Base-by-base conservation (phyloP, 208 protist species). In the Trypanosoma brucei region DNA sequence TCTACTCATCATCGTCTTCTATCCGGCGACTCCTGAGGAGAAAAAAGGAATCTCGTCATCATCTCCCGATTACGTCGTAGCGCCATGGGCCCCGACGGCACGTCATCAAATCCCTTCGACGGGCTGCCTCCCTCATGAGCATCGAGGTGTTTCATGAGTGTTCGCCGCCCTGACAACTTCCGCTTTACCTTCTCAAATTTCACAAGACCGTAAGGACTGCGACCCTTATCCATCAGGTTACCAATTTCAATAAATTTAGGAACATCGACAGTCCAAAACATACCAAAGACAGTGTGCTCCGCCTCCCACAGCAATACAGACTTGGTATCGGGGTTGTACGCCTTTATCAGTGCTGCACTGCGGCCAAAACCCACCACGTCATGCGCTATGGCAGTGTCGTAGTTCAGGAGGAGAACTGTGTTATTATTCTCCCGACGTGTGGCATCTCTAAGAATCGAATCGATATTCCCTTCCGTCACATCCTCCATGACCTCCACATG, bases 231-330 rank as follows among this genome's bases (percentile, higher is more conserved):
- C 36, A 86, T 76, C 59, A 94, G 56, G 64, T 91, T 83, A 50
- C 83, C 82, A 59, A 91, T 91, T 62, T 84, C 77, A 52, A 91
- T 79, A 13, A 94, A 70, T 63, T 88, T 70, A 22, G 71, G 61
- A 53, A 83, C 65, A 8, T 71, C 78, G 33, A 90, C 78, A 6
- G 72, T 78, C 60, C 76, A 84, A 49, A 63, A 62, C 11, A 89
- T 74, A 8, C 88, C 88, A 49, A 88, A 89, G n/a, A 92, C 79
- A 70, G 83, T 71, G 78, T 88, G 89, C 81, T 94, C 84, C 22
- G 82, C 84, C 49, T 94, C 84, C 75, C 74, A 88, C 3, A 94
- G 70, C 70, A 86, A 76, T n/a, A 94, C 75, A 36, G 78, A 66
- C 49, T 80, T 38, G 46, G 77, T 84, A 31, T 76, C 78, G 48